Evolutionary conservation across 192 early-diverging fungal genomes (phyloP), one percentile per base, ranked within the genome.

Genomic region (Coemansia sp.): DNA sequence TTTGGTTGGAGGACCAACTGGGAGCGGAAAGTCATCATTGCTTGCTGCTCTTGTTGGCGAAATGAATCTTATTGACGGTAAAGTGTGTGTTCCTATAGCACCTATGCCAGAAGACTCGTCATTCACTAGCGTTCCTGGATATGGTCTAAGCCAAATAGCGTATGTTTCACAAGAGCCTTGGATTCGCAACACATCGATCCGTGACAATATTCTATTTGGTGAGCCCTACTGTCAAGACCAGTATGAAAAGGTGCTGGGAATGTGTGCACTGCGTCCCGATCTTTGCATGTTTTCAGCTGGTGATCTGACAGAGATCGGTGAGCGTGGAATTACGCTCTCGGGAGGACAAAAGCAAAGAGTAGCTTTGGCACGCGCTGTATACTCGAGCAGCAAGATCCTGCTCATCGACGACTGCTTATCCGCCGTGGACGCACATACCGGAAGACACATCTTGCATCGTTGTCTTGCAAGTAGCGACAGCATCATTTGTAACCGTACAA

Each of bases 371-470:
- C 86, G 95, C 53, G 93, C 94, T 11, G 70, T 95, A 8, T 97
- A 96, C 70, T 81, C 78, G 9, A 56, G 32, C 4, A 50, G 52
- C 6, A 13, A 38, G 10, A 65, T 67, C 19, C 69, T 95, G 37
- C 72, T 95, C 9, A 71, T 94, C 61, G 95, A 97, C 71, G 95
- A 95, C 70, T 92, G 90, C 67, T 80, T 97, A 49, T 92, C 92
- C 38, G 97, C 96, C 21, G 96, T 98, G 0, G 97, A 99, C 71
- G 88, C 93, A 6, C 95, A 95, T 39, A 98, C 95, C 1, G 95
- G 92, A 9, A 87, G 87, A 43, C 91, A 93, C 63, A 77, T 99
- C 39, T 89, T 92, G 67, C 84, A 93, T 19, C 65, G 90, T 38
- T 93, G 92, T 56, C 63, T 98, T 64, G 83, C 85, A 21, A 85